Base-by-base conservation (phyloP, 371 early-diverging fungal species). In the Circinella umbellata region DNA sequence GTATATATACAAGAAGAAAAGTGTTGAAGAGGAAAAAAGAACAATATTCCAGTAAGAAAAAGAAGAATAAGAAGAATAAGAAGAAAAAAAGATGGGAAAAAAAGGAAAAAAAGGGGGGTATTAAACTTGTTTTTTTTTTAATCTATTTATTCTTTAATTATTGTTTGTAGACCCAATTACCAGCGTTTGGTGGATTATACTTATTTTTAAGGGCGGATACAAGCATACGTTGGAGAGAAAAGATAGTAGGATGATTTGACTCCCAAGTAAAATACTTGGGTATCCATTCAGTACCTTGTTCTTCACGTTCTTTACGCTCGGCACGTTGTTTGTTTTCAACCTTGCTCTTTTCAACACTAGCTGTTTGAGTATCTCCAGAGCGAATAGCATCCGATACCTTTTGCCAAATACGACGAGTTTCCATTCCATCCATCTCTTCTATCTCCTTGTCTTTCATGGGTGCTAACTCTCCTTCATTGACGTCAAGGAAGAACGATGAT, bases 251-350 rank as follows among this genome's bases (percentile, higher is more conserved):
- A 13, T 84, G 87, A n/a, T 86, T 81, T 4, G 79, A 75, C 37
- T 83, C 76, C 83, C 86, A 90, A 9, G 71, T 51, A 66, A 91
- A 92, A 65, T 85, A 75, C 35, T 77, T 63, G 4, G 91, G 90
- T 53, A 76, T 77, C 90, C 93, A 93, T 63, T 78, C 77, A 38
- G 81, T 74, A 27, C 79, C 81, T 37, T 76, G 71, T 39, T 87
- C 91, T 13, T 83, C 81, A 20, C 94, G 87, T 48, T 80, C 83
- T 66, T 84, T 85, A 35, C 84, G 84, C 74, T 91, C 73, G 13
- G 81, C 84, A 17, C 94, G 83, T 71, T 93, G 91, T 34, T 84
- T 79, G 49, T 91, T 91, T 69, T 94, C 94, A 55, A 94, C 87
- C 60, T 78, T 88, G 35, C 87, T 77, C 79, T 94, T 94, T 67